phyloP scores from a whole-genome alignment of 2,329 filamentous ascomycete genomes.

The Coniochaeta sp. region DNA sequence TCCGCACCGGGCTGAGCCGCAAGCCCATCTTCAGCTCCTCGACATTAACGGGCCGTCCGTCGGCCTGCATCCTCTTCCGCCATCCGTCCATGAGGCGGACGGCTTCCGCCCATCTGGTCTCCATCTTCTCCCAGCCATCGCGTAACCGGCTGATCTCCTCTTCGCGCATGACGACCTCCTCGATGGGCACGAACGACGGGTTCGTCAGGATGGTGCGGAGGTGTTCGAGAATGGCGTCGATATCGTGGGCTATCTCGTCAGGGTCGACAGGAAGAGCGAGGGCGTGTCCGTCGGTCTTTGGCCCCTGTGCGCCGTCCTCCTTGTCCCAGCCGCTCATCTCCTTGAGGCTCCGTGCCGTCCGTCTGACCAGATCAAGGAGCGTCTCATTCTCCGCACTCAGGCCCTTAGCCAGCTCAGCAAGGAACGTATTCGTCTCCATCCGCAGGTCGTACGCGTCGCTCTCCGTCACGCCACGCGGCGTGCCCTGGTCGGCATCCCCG shows the following conservation, averaged over 20 bases:
- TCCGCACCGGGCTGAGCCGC: constrained; percentile 51
- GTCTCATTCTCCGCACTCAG: constrained; percentile 90
- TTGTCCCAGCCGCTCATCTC: constrained; percentile 56
- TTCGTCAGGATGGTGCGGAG: constrained; percentile 83
- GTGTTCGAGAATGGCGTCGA: constrained; percentile 73
- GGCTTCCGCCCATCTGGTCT: constrained; percentile 81
- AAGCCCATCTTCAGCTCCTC: constrained; percentile 63
- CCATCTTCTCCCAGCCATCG: constrained; percentile 89
- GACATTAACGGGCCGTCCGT: constrained; percentile 62
- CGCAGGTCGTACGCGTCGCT: constrained; percentile 62
- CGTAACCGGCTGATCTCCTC: constrained; percentile 80
- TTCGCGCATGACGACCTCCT: constrained; percentile 88
- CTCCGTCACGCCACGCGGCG: constrained; percentile 24
- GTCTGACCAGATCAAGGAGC: constrained; percentile 63
- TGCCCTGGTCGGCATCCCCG: constrained; percentile 6
- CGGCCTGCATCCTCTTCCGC: constrained; percentile 71
- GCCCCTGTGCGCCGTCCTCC: constrained; percentile 10
- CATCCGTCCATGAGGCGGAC: constrained; percentile 87
- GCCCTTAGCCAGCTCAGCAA: constrained; percentile 75
- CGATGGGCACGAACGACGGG: constrained; percentile 90
- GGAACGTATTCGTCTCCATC: constrained; percentile 83
- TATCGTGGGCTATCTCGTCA: constrained; percentile 65
- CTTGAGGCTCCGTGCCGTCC: constrained; percentile 64
- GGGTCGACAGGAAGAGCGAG: constrained; percentile 29
- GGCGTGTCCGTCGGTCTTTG: constrained; percentile 16